Evolutionary conservation across 108 stramenopile species (phyloP), one percentile per base, ranked within the genome.

Genomic region (Cyclotella atomus): DNA sequence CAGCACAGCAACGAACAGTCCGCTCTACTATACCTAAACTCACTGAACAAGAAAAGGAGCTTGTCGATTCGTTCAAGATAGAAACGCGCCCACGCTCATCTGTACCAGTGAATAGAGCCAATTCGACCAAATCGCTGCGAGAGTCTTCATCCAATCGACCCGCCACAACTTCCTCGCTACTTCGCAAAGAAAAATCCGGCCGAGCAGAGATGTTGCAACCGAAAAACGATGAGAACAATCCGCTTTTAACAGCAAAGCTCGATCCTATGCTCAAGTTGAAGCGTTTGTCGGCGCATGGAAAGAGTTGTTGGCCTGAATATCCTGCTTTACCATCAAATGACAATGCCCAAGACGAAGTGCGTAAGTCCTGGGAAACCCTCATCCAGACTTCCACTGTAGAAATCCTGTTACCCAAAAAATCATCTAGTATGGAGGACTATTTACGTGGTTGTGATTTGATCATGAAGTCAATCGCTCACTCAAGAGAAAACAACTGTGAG

Each of bases 1-100:
- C 95, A 3, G 95, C 95, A 10, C 88, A 89, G 60, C 92, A 93
- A 70, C 68, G 92, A 38, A 71, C 86, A 10, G 86, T 96, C 21
- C 82, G 78, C 24, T 85, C 87, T 33, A 47, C 93, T 53, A 63
- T 95, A 20, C 83, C 86, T 1, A 88, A 82, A 43, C 45, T 88
- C 10, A 36, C 80, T 20, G 25, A 43, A 46, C 60, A 68, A 56
- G 71, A 68, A 23, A 68, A 66, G n/a, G 64, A 64, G 32, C 23
- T 52, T 38, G 52, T 55, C 45, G 68, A 60, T 23, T 54, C 59
- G 16, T 69, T 61, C 54, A 69, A 63, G 41, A 53, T n/a, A n/a
- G n/a, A 67, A 68, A 44, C 28, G n/a, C 61, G 66, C 19, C 66
- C 59, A 1, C 50, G 32, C 50, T 47, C 75, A 20, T 55, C 67